phyloP scores from a whole-genome alignment of 371 early-diverging fungal genomes.

The Circinella minor region DNA sequence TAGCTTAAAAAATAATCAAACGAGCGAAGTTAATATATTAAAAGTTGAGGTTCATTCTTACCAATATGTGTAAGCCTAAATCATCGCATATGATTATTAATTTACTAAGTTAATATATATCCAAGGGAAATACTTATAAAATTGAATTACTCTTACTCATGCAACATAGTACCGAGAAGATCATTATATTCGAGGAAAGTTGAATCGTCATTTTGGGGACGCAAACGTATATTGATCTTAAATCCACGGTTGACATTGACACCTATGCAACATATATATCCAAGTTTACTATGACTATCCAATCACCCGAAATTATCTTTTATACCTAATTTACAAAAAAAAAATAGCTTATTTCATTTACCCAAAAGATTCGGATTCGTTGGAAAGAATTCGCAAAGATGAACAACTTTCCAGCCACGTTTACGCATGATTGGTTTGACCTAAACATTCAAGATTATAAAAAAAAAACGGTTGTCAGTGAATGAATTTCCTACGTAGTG shows the following conservation, averaged over 20 bases:
- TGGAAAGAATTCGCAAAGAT: conserved; percentile 67
- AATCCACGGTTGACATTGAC: conserved; percentile 63
- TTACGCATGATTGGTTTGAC: conserved; percentile 67
- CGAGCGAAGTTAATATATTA: too few relatives aligned
- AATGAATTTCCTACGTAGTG: background rate
- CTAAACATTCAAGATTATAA: conserved; percentile 20
- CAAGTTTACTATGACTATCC: too few relatives aligned
- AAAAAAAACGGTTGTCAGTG: background rate
- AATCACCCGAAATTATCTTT: too few relatives aligned
- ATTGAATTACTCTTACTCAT: conserved; percentile 51
- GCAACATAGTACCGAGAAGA: conserved; percentile 70
- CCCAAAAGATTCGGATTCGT: conserved; percentile 53
- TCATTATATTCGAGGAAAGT: conserved; percentile 59
- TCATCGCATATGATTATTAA: background rate
- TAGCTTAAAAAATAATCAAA: too few relatives aligned
- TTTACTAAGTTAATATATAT: too few relatives aligned
- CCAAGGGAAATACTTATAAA: background rate
- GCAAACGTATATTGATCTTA: conserved; percentile 62
- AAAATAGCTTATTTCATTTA: conserved; percentile 14
- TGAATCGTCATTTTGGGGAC: conserved; percentile 49
- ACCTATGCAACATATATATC: conserved; percentile 36
- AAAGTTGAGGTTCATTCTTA: background rate
- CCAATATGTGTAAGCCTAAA: conserved; percentile 59
- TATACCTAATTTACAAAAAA: background rate
- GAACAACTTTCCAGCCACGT: conserved; percentile 56